A percentile compares a stretch with the other conserved stretches of the same genome.
Conservation (phyloP, 2,329 filamentous ascomycete species). For the Aureobasidium zeae region DNA sequence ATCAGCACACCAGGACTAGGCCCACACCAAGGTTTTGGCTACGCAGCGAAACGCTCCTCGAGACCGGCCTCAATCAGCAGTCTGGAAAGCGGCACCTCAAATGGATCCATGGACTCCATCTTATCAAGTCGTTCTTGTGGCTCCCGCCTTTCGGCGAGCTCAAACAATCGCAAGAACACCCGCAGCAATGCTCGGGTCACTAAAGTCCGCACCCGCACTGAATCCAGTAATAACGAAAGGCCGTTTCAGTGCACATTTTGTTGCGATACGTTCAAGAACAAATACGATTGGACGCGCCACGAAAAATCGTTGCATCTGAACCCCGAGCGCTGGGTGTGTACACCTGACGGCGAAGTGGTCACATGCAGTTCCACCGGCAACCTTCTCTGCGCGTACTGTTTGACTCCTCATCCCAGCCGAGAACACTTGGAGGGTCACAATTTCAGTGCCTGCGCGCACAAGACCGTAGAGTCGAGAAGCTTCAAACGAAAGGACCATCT, state of each 20-base stretch:
- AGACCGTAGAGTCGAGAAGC: constrained; percentile 52
- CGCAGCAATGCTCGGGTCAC: constrained; percentile 3
- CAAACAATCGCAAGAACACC: not conserved
- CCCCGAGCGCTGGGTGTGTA: constrained; percentile 57
- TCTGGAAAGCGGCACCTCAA: constrained; percentile 9
- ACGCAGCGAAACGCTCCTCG: constrained; percentile 1
- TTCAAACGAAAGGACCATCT: constrained; percentile 57
- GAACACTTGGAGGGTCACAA: constrained; percentile 53
- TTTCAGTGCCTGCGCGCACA: constrained; percentile 56
- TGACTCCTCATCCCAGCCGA: not conserved
- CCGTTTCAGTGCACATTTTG: constrained; percentile 50
- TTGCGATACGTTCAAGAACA: constrained; percentile 47
- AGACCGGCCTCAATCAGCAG: constrained; percentile 11
- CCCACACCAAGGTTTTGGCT: not conserved
- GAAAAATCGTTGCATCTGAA: constrained; percentile 55
- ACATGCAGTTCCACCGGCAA: not conserved
- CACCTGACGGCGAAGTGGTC: constrained; percentile 45
- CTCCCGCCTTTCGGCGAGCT: constrained; percentile 1
- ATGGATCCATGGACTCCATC: constrained; percentile 10
- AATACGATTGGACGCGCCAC: constrained; percentile 55
- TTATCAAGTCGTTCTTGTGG: constrained; percentile 2
- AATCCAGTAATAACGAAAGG: constrained; percentile 1
- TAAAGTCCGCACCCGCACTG: constrained; percentile 3
- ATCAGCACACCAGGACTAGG: constrained; percentile 5
- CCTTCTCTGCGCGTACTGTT: constrained; percentile 4